Conservation (phyloP, 371 early-diverging fungal genomes). For the Mortierella sp. region DNA sequence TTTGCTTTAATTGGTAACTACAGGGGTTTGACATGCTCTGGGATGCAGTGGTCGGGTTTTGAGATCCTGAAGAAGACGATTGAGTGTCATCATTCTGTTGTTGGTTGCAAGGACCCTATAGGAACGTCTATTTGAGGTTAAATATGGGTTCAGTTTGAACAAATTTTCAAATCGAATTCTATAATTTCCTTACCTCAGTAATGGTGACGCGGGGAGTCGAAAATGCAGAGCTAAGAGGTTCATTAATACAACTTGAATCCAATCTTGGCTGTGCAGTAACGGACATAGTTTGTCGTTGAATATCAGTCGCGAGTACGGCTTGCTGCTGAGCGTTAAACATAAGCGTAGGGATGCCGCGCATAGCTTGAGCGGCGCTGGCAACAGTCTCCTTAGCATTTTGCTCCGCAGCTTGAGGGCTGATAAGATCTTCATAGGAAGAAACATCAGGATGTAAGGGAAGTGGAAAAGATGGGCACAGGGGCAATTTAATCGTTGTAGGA, state of each 20-base stretch:
- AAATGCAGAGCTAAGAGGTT: no score
- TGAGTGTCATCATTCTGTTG: no score
- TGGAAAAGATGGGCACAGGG: conserved; percentile 33
- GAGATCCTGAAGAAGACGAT: no score
- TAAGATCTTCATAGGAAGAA: conserved; percentile 34
- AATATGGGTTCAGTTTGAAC: no score
- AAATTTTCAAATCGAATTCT: no score
- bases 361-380: conserved; percentile 53
- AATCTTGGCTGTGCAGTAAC: conserved; percentile 37
- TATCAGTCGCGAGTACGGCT: conserved; percentile 25
- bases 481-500: conserved; percentile 32
- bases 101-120: no score
- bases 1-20: no score
- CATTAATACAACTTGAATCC: neutral
- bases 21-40: no score
- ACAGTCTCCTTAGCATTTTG: conserved; percentile 52
- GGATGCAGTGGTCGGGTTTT: no score
- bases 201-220: no score
- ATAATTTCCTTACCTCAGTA: no score
- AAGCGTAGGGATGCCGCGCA: conserved; percentile 47
- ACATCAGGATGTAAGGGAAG: conserved; percentile 25
- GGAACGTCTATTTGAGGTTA: no score
- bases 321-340: conserved; percentile 36
- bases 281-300: conserved; percentile 40
- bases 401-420: conserved; percentile 34